Conservation (phyloP, 805 yeast species). For the Maudiozyma pseudohumilis region DNA sequence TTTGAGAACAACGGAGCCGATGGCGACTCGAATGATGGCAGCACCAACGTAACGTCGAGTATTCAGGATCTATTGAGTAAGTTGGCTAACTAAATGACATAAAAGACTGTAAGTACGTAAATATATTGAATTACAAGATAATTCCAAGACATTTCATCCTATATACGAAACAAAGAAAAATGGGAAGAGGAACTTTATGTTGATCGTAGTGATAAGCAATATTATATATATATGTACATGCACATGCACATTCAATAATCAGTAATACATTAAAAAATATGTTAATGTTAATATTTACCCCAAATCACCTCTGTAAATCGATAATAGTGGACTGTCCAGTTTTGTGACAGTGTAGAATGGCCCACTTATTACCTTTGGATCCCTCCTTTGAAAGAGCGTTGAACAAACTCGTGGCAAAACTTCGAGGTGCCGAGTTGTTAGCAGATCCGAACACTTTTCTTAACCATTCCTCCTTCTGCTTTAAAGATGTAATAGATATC, state of each 20-base stretch:
- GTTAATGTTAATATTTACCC: not conserved
- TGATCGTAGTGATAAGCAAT: not conserved
- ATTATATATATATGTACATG: not conserved
- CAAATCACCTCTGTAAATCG: slow-evolving; percentile 48
- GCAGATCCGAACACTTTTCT: slow-evolving; percentile 70
- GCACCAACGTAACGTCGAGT: slow-evolving; percentile 23
- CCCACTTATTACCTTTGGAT: slow-evolving; percentile 62
- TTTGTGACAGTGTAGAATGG: slow-evolving; percentile 67
- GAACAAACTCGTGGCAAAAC: slow-evolving; percentile 67
- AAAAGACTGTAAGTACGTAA: no score
- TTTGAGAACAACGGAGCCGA: slow-evolving; percentile 5
- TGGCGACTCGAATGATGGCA: slow-evolving; percentile 8
- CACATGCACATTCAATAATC: not conserved
- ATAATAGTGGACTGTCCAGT: slow-evolving; percentile 59
- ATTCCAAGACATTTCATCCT: no score
- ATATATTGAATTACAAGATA: no score
- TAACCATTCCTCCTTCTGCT: slow-evolving; percentile 65
- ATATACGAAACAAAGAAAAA: not conserved
- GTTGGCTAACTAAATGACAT: slow-evolving; percentile 19
- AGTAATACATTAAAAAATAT: not conserved
- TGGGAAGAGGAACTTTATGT: no score
- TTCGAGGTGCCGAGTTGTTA: slow-evolving; percentile 69
- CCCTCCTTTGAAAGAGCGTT: slow-evolving; percentile 66
- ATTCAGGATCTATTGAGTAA: slow-evolving; percentile 29
- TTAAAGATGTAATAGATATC: slow-evolving; percentile 66